These are phyloP conservation scores for Teunomyces tritomae DNA, from an alignment of 805 yeast species.

Conservation along the genomic window DNA sequence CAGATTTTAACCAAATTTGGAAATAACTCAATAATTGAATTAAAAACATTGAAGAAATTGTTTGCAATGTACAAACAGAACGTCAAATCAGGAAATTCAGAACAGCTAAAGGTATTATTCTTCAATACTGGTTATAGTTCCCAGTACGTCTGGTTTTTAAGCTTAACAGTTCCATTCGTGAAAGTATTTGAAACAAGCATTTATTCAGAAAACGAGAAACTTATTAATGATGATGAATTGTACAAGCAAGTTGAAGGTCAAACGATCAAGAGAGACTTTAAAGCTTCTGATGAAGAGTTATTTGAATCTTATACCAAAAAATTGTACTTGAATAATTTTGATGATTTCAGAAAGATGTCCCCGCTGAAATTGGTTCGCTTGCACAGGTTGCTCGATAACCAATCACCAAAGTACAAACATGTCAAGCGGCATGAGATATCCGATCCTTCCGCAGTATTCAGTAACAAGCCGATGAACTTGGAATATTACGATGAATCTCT, in stretches of 20 bases:
- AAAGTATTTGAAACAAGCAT: constrained; percentile 33
- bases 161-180: constrained; percentile 36
- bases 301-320: constrained; percentile 19
- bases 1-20: constrained; percentile 35
- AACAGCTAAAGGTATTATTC: constrained; percentile 30
- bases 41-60: constrained; percentile 19
- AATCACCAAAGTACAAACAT: constrained; percentile 16
- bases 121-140: constrained; percentile 33
- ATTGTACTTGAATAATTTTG: constrained; percentile 18
- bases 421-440: constrained; percentile 14
- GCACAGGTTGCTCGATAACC: constrained; percentile 18
- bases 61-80: constrained; percentile 21
- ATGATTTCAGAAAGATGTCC: constrained; percentile 13
- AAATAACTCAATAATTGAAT: constrained; percentile 30
- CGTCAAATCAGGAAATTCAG: constrained; percentile 12
- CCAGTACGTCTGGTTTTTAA: constrained; percentile 38
- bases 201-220: constrained; percentile 23
- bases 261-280: constrained; percentile 17
- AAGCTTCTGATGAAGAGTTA: constrained; percentile 20
- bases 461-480: constrained; percentile 32
- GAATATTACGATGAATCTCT: constrained; percentile 21
- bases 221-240: constrained; percentile 14
- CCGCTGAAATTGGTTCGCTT: constrained; percentile 18
- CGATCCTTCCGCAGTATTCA: constrained; percentile 13
- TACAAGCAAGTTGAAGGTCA: constrained; percentile 5